phyloP scores from a whole-genome alignment of 192 early-diverging fungal genomes.

The Ambispora gerdemannii region DNA sequence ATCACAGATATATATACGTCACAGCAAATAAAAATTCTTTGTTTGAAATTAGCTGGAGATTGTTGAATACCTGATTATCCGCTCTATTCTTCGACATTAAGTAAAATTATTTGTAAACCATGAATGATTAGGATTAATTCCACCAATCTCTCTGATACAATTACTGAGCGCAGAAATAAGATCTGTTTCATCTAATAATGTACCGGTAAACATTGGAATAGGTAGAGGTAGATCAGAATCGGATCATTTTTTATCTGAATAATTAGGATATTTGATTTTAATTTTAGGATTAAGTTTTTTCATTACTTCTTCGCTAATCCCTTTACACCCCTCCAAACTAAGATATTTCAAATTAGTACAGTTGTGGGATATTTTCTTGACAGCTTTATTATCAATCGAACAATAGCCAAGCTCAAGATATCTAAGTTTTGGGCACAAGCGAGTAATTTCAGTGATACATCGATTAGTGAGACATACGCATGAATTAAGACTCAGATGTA shows the following conservation, averaged over 20 bases:
- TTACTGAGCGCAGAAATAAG: neutral
- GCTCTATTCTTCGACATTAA: conserved; percentile 18
- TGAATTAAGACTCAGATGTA: conserved; percentile 15
- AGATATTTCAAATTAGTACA: conserved; percentile 23
- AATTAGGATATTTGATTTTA: conserved; percentile 11
- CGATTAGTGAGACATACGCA: conserved; percentile 9
- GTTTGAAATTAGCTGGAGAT: conserved; percentile 18
- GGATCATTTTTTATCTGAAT: conserved; percentile 12
- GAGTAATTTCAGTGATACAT: conserved; percentile 4
- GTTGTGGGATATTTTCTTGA: neutral
- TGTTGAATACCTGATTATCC: conserved; percentile 24
- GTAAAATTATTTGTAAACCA: conserved; percentile 15
- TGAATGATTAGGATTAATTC: conserved; percentile 20
- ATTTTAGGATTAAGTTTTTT: conserved; percentile 17
- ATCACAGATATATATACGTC: conserved; percentile 20
- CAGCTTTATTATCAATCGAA: conserved; percentile 14
- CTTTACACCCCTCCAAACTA: conserved; percentile 16
- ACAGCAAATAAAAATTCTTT: conserved; percentile 23
- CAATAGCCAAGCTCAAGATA: conserved; percentile 15
- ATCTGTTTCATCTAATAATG: neutral
- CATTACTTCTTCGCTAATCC: conserved; percentile 11
- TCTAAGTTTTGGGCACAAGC: conserved; percentile 8
- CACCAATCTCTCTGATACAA: conserved; percentile 10
- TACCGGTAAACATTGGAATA: neutral
- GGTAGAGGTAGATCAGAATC: conserved; percentile 1